Percentiles rank a stretch among this genome's conserved stretches.
Evolutionary conservation across 768 basidiomycete species (phyloP).

Genomic region (Phlebiopsis gigantea): DNA sequence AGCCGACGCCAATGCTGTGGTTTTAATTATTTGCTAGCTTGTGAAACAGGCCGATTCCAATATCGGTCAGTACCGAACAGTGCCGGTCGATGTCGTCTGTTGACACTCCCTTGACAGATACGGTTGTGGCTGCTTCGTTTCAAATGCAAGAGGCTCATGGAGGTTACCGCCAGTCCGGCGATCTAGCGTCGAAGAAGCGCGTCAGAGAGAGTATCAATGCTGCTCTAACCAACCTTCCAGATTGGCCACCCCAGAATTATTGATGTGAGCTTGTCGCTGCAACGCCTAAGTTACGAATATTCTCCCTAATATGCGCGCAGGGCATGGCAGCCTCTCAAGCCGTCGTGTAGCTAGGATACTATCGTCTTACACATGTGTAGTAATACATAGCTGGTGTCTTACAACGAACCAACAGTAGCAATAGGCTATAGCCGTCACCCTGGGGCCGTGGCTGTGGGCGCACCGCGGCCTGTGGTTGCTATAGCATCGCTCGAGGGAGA

Average conservation of each 20-base stretch:
- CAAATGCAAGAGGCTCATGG: conserved; percentile 72
- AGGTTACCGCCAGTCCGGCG: conserved; percentile 71
- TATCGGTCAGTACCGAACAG: conserved; percentile 21
- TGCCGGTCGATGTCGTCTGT: background rate
- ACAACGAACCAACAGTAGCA: background rate
- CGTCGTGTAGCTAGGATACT: background rate
- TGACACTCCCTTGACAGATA: conserved; percentile 36
- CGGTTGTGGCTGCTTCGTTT: conserved; percentile 63
- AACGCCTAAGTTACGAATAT: background rate
- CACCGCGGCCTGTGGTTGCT: conserved; percentile 1
- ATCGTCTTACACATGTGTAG: background rate
- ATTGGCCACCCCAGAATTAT: conserved; percentile 52
- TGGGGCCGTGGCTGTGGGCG: background rate
- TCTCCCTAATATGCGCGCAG: background rate
- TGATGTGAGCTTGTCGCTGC: conserved; percentile 6
- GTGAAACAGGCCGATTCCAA: conserved; percentile 25
- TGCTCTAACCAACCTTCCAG: conserved; percentile 63
- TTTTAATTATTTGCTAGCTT: conserved; percentile 16
- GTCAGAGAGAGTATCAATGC: conserved; percentile 79
- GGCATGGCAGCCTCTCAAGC: background rate
- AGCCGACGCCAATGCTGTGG: no score
- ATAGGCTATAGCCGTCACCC: background rate
- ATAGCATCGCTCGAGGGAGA: background rate
- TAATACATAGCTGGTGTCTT: background rate
- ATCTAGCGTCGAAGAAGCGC: conserved; percentile 64